Percentiles rank a stretch among this genome's conserved stretches.
Conservation (phyloP, 495 filamentous ascomycete species). For the Terfezia claveryi region DNA sequence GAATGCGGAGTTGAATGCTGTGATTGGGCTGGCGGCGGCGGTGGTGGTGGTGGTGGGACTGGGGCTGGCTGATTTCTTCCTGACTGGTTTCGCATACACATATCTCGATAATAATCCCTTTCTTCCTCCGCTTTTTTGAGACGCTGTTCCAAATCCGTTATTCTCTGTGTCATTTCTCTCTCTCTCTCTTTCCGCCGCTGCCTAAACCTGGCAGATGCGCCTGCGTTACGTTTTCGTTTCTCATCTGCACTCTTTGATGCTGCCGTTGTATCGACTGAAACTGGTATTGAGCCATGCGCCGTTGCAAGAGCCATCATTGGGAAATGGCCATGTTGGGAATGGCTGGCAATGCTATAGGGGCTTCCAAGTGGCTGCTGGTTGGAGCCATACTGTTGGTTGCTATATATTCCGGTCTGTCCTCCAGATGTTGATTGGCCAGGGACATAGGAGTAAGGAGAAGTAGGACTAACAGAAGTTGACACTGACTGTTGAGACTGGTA, state of each 20-base stretch:
- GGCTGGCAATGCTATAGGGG: constrained; percentile 2
- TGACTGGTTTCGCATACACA: constrained; percentile 10
- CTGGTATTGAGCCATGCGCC: constrained; percentile 24
- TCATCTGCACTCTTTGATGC: constrained; percentile 72
- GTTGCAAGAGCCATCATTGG: constrained; percentile 17
- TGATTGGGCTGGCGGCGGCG: neutral
- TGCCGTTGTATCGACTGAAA: constrained; percentile 54
- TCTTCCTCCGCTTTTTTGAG: constrained; percentile 38
- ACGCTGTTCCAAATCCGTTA: constrained; percentile 41
- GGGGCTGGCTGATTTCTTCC: constrained; percentile 11
- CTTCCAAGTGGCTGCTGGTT: constrained; percentile 5
- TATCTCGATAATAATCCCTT: constrained; percentile 22
- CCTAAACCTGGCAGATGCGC: constrained; percentile 74
- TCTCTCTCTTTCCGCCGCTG: constrained; percentile 79
- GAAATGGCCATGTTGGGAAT: constrained; percentile 12
- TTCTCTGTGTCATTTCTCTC: constrained; percentile 43
- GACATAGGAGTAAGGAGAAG: constrained; percentile 14
- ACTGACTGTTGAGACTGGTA: neutral
- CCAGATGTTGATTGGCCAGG: constrained; percentile 13
- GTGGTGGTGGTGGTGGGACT: constrained; percentile 9
- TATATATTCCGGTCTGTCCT: constrained; percentile 9
- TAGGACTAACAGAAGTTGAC: neutral
- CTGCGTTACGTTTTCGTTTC: constrained; percentile 83
- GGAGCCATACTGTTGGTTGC: constrained; percentile 10
- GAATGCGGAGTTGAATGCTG: neutral